phyloP scores from a whole-genome alignment of 495 filamentous ascomycete genomes.

The Talaromyces proteolyticus region DNA sequence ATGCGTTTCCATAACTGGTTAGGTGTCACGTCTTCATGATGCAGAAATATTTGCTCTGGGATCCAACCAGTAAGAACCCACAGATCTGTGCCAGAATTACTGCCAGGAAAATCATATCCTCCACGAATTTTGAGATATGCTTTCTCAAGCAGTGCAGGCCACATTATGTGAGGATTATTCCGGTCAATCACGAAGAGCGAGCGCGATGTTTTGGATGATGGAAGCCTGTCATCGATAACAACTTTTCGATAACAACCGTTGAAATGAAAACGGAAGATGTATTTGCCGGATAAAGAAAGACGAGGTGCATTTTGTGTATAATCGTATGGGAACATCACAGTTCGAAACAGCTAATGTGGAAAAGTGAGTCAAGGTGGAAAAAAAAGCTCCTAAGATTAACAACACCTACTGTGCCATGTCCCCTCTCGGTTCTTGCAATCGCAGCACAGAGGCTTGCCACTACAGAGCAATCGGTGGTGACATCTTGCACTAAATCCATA shows the following conservation, averaged over 20 bases:
- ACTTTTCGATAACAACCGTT: conserved; percentile 90
- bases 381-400: neutral
- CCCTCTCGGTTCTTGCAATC: conserved; percentile 57
- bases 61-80: conserved; percentile 93
- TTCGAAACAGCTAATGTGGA: conserved; percentile 56
- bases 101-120: conserved; percentile 98
- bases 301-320: conserved; percentile 42
- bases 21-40: conserved; percentile 71
- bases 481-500: conserved; percentile 86
- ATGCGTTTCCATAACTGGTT: conserved; percentile 75
- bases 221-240: conserved; percentile 86
- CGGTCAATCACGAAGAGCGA: conserved; percentile 85
- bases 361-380: neutral
- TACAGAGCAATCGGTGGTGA: conserved; percentile 92
- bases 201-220: conserved; percentile 64
- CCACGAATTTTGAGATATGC: conserved; percentile 96
- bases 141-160: conserved; percentile 95
- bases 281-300: conserved; percentile 75
- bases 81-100: conserved; percentile 92
- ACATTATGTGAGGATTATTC: conserved; percentile 67
- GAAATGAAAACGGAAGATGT: conserved; percentile 87
- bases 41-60: conserved; percentile 89
- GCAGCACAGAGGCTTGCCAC: conserved; percentile 90
- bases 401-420: conserved; percentile 47
- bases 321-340: conserved; percentile 70